phyloP scores from a whole-genome alignment of 2,329 filamentous ascomycete genomes.

The Hymenoscyphus linearis region DNA sequence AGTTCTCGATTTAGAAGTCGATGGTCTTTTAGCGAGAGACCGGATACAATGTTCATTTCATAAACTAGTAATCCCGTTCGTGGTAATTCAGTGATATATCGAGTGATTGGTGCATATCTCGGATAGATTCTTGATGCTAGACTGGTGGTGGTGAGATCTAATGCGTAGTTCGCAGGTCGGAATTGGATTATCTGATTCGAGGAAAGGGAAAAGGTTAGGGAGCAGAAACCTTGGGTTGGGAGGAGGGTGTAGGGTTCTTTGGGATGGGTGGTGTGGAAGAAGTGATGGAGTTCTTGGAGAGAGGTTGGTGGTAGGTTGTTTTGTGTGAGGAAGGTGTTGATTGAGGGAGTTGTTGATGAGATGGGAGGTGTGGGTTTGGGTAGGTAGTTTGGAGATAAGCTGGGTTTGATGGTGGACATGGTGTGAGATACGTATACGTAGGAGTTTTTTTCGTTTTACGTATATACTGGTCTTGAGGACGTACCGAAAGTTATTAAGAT shows the following conservation, averaged over 20 bases:
- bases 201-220: constrained; percentile 42
- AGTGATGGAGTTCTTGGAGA: constrained; percentile 29
- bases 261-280: constrained; percentile 33
- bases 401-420: background rate
- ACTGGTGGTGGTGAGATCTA: constrained; percentile 36
- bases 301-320: constrained; percentile 21
- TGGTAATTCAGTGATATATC: constrained; percentile 34
- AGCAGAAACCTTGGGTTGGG: constrained; percentile 46
- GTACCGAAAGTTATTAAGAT: background rate
- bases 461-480: background rate
- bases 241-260: constrained; percentile 30
- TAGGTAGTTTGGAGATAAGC: background rate
- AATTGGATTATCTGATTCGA: constrained; percentile 43
- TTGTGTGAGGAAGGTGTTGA: constrained; percentile 25
- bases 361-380: background rate
- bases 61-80: constrained; percentile 34
- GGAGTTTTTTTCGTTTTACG: background rate
- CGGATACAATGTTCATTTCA: constrained; percentile 38
- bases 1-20: constrained; percentile 3
- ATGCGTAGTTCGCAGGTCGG: constrained; percentile 38
- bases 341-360: constrained; percentile 4
- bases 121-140: constrained; percentile 39
- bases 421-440: too few species aligned
- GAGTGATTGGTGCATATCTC: constrained; percentile 38
- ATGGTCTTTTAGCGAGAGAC: constrained; percentile 35